Base-by-base conservation (phyloP, 352 stramenopile genomes). In the Globisporangium iwayamae region DNA sequence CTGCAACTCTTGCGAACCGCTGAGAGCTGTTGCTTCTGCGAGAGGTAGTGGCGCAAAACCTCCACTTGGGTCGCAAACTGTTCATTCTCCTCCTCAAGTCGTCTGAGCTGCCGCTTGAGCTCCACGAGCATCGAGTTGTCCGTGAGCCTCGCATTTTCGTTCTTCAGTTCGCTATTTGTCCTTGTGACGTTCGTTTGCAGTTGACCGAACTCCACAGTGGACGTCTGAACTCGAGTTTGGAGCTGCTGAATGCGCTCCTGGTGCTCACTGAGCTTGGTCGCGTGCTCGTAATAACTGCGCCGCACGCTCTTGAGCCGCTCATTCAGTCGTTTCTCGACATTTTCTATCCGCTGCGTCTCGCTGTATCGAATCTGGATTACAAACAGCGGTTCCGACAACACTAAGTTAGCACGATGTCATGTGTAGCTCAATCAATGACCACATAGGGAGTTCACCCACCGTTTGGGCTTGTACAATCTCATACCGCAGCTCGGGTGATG, bases 31-130 rank as follows among this genome's bases (percentile, higher is more conserved):
- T 75, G 70, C 38, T 75, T 70, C 52, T 71, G 67, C 58, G 64
- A 75, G 28, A 75, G 62, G 10, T 83, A 73, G 41, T 78, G 63
- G 30, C 73, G 64, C 34, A 82, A 47, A n/a, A 85, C 61, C 34
- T 85, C 71, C 4, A 73, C 45, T 20, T 83, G 75, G 30, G 76
- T 30, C 3, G 45, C 48, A 39, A 90, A 65, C 30, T 70, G 53
- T 30, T 63, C 67, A 48, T 79, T 89, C 53, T 91, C 82, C 13
- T 72, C 47, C 14, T 67, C 60, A 10, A 91, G 66, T 4, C 66
- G 63, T 8, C 61, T 65, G 16, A 90, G 57, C 64, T 85, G 78
- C 4, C 57, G 70, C 50, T 82, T 83, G 16, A 83, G 64, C 38
- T 69, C 58, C 7, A 75, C 48, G 22, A 91, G 63, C n/a, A 43